These are phyloP conservation scores for Chlorophyllum brunneum DNA, from an alignment of 768 basidiomycete species.

Conservation along the genomic window DNA sequence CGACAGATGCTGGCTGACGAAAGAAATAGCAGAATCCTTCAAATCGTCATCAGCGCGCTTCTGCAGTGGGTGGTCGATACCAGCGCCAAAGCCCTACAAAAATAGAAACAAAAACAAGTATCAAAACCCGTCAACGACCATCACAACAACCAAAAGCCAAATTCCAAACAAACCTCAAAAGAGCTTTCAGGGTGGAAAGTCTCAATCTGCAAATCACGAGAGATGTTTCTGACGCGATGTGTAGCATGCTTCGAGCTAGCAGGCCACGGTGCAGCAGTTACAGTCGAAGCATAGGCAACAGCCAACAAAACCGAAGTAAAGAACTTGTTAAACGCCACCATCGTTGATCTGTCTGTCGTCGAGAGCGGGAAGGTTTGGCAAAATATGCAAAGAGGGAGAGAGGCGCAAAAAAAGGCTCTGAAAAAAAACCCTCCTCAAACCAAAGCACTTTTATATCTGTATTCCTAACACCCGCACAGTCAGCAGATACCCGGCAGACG, in stretches of 20 bases:
- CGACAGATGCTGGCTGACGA: slow-evolving; percentile 21
- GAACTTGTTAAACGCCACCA: slow-evolving; percentile 13
- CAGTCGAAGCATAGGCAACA: slow-evolving; percentile 6
- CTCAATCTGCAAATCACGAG: slow-evolving; percentile 16
- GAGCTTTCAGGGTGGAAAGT: slow-evolving; percentile 23
- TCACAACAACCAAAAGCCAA: neutral
- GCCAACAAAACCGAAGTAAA: slow-evolving; percentile 14
- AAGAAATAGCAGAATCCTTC: slow-evolving; percentile 26
- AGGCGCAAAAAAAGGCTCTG: neutral
- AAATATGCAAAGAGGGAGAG: neutral
- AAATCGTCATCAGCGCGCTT: slow-evolving; percentile 19
- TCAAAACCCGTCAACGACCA: neutral
- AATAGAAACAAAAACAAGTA: neutral
- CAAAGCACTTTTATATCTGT: slow-evolving; percentile 3
- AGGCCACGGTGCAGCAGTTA: slow-evolving; percentile 16
- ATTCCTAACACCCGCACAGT: no score
- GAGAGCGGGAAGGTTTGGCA: neutral
- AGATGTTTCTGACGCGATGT: slow-evolving; percentile 16
- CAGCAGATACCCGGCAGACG: no score
- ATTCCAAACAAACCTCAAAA: slow-evolving; percentile 16
- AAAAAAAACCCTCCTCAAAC: neutral
- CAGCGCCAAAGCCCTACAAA: slow-evolving; percentile 24
- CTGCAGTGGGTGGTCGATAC: slow-evolving; percentile 22
- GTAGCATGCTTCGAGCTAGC: slow-evolving; percentile 16
- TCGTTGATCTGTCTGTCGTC: neutral